These are phyloP conservation scores for Naganishia albida DNA, from an alignment of 1,284 basidiomycete genomes.

Conservation along the genomic window DNA sequence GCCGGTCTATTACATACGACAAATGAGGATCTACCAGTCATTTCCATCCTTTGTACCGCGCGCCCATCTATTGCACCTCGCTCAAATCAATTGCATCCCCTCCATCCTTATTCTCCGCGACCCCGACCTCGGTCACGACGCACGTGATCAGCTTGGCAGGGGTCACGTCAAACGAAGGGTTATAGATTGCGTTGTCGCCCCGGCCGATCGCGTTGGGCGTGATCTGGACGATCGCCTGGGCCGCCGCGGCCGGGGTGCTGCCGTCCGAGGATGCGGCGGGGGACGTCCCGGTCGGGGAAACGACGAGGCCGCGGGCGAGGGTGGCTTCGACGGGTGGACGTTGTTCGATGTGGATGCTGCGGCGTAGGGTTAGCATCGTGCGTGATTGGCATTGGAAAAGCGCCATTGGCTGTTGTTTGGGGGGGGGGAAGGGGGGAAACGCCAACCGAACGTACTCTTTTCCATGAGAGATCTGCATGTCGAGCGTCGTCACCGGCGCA, in stretches of 20 bases:
- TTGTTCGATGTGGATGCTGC: conserved; percentile 87
- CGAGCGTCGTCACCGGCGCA: conserved; percentile 84
- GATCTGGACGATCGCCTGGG: conserved; percentile 51
- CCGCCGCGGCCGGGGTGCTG: conserved; percentile 28
- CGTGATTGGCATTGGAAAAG: background rate
- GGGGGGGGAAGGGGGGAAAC: too few relatives aligned
- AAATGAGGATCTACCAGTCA: background rate
- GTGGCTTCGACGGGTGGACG: conserved; percentile 81
- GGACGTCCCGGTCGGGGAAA: conserved; percentile 57
- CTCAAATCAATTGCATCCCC: conserved; percentile 49
- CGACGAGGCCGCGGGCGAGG: conserved; percentile 73
- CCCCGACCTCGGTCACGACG: conserved; percentile 87
- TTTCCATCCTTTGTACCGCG: too few relatives aligned
- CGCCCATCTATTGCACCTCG: conserved; percentile 19
- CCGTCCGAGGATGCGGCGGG: conserved; percentile 43
- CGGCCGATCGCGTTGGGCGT: conserved; percentile 53
- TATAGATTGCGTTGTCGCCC: conserved; percentile 64
- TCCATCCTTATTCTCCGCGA: conserved; percentile 61
- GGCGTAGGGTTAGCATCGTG: too few relatives aligned
- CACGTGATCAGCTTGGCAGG: conserved; percentile 72
- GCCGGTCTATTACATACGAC: background rate
- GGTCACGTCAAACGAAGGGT: conserved; percentile 91
- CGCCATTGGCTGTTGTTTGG: too few relatives aligned
- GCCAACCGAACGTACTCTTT: conserved; percentile 60
- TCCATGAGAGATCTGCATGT: conserved; percentile 73